Conservation (phyloP, 2,329 filamentous ascomycete species). For the Myriosclerotinia duriaeana region DNA sequence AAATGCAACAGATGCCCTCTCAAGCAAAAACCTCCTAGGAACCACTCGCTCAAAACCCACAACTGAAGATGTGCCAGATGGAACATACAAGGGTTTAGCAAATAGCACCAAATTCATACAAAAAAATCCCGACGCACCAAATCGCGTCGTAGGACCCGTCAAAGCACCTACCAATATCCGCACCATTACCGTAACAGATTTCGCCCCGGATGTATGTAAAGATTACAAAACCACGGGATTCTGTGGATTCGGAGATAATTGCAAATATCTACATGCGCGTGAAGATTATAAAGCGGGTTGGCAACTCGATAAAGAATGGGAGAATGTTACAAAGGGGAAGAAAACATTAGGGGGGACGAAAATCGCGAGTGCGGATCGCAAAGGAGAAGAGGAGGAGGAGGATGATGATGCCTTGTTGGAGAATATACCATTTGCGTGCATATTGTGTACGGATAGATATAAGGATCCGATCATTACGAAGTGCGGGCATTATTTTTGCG, state of each 20-base stretch:
- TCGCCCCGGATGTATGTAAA: slow-evolving; percentile 90
- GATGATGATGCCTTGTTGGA: slow-evolving; percentile 41
- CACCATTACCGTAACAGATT: slow-evolving; percentile 87
- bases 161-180: slow-evolving; percentile 88
- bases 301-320: slow-evolving; percentile 95
- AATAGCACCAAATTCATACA: slow-evolving; percentile 72
- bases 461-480: slow-evolving; percentile 75
- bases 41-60: slow-evolving; percentile 49
- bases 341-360: slow-evolving; percentile 59
- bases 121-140: slow-evolving; percentile 74
- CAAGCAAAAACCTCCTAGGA: slow-evolving; percentile 56
- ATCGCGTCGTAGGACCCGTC: slow-evolving; percentile 74
- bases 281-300: slow-evolving; percentile 87
- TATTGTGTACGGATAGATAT: slow-evolving; percentile 43
- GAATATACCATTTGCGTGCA: slow-evolving; percentile 42
- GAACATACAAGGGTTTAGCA: slow-evolving; percentile 74
- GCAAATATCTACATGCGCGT: slow-evolving; percentile 76
- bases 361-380: slow-evolving; percentile 39
- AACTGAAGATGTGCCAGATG: slow-evolving; percentile 48
- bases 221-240: slow-evolving; percentile 81
- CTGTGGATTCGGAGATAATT: slow-evolving; percentile 50
- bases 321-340: slow-evolving; percentile 73
- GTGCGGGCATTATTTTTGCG: slow-evolving; percentile 95
- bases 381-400: slow-evolving; percentile 44
- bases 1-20: slow-evolving; percentile 45